Evolutionary conservation across 2,329 filamentous ascomycete species (phyloP), one percentile per base, ranked within the genome.

Genomic region (Mollisia scopiformis): DNA sequence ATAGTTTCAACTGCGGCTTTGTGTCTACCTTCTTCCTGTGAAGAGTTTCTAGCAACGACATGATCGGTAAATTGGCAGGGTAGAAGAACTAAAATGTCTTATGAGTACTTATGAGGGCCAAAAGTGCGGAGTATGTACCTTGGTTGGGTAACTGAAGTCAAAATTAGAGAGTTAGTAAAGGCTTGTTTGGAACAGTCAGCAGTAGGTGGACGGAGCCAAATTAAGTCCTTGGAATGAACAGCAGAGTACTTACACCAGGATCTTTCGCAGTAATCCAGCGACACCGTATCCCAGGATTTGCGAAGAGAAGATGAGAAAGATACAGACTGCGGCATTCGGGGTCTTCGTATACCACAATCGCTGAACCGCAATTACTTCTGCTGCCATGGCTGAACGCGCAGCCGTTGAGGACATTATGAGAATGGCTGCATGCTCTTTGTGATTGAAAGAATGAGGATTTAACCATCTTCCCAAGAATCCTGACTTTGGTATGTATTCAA

Each of bases 311-410:
- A 80, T 82, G 62, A 87, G 78, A 13, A 88, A 75, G 8, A 87
- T 74, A 71, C 87, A 82, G 73, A 86, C 87, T 1, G 79, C 80
- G 75, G 82, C 85, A 58, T 81, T 6, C 90, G 75, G 53, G 86
- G 87, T 72, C 91, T 88, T 0, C 87, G 89, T 3, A 86, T 92
- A 92, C 68, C 90, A 92, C 11, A 88, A 81, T 21, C 85, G 76
- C 74, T 91, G 88, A 0, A 88, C 88, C 2, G 91, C 78, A 52
- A 93, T 84, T 43, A 91, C 87, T 65, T 92, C 89, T 1, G 89
- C 91, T 1, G 88, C 88, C 67, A 92, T 91, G 2, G 72, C 78
- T 83, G 88, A 88, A 65, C 92, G 91, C 67, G 77, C 64, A 50
- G 76, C 78, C 0, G 79, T 73, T 87, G 80, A 58, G 3, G 61